phyloP scores from a whole-genome alignment of 2,329 filamentous ascomycete species.

The Trichoderma sp. region DNA sequence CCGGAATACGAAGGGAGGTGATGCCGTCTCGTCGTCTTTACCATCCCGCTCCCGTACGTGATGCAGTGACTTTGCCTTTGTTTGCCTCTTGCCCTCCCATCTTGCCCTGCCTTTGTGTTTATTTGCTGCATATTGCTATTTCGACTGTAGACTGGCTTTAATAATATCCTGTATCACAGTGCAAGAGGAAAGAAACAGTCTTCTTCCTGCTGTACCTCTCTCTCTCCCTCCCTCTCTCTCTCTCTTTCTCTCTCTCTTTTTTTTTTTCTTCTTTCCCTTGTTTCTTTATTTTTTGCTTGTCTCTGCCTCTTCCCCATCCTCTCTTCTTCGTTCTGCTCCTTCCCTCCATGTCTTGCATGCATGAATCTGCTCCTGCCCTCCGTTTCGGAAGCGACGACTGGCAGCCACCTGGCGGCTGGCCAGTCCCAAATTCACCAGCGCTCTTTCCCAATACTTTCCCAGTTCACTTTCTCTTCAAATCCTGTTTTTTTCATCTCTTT shows the following conservation, averaged over 20 bases:
- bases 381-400: constrained; percentile 1
- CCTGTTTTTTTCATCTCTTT: neutral
- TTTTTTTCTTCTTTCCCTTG: neutral
- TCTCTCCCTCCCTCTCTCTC: too few relatives aligned
- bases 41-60: neutral
- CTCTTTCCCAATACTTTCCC: neutral
- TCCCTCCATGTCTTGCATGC: neutral
- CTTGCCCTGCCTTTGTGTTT: neutral
- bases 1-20: neutral
- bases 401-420: constrained; percentile 11
- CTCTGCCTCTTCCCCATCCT: neutral
- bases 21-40: neutral
- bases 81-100: neutral
- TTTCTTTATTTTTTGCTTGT: neutral
- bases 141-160: neutral
- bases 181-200: neutral
- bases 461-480: neutral
- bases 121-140: neutral
- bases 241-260: neutral
- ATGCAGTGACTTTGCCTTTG: constrained; percentile 1
- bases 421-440: constrained; percentile 8
- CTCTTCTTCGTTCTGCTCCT: neutral
- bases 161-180: neutral
- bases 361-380: constrained; percentile 6
- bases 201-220: neutral